Evolutionary conservation across 2,329 filamentous ascomycete genomes (phyloP).

Genomic region (Fusarium mangiferae): DNA sequence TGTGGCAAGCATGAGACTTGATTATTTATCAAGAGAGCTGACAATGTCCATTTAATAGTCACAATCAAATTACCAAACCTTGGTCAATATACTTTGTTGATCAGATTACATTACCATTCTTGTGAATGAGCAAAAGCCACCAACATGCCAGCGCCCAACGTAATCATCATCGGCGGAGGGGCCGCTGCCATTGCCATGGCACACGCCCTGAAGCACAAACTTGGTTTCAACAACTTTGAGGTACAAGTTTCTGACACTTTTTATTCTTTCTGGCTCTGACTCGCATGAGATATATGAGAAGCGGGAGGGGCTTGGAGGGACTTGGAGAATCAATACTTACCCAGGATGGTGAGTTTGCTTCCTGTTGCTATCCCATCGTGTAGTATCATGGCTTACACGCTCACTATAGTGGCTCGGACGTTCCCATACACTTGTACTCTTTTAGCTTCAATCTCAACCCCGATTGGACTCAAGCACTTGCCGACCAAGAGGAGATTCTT

Average conservation of each 20-base stretch:
- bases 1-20: no score
- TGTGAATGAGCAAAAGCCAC: no score
- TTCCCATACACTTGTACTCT: slow-evolving; percentile 50
- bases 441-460: slow-evolving; percentile 55
- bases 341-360: slow-evolving; percentile 8
- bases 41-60: no score
- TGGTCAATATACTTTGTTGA: no score
- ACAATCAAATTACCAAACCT: no score
- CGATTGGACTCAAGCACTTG: slow-evolving; percentile 50
- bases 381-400: no score
- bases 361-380: no score
- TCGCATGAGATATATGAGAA: slow-evolving; percentile 23
- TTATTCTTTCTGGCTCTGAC: no score
- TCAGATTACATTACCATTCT: no score
- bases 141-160: no score
- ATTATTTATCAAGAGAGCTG: no score
- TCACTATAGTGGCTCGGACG: slow-evolving; percentile 16
- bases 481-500: slow-evolving; percentile 50
- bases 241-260: no score
- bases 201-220: slow-evolving; percentile 3
- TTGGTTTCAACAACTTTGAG: slow-evolving; percentile 9
- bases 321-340: slow-evolving; percentile 33
- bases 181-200: slow-evolving; percentile 18
- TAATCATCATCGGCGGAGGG: slow-evolving; percentile 10
- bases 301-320: slow-evolving; percentile 27